Base-by-base conservation (phyloP, 257 asterid species). In the Striga asiatica region DNA sequence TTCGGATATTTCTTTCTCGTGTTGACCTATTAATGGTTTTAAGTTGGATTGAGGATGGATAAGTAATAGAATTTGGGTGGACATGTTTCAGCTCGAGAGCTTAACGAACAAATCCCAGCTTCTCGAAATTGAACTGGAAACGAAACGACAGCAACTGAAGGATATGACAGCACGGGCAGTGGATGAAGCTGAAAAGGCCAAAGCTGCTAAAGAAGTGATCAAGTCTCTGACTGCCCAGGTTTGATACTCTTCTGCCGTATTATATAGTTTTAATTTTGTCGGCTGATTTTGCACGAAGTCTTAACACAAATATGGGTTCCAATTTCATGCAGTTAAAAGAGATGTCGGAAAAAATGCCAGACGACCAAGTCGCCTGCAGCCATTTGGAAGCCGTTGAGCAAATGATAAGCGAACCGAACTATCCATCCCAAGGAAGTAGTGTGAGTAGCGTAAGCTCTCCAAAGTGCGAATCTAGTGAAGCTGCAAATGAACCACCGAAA, bases 191-290 rank as follows among this genome's bases (percentile, higher is more conserved):
- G 80, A 74, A 46, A 81, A 81, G 69, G 70, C 71, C 71, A 75
- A 74, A 76, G 88, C 92, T 11, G 95, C 95, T 1, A 82, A 81
- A 66, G 89, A 80, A 77, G 85, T 83, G 46, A 86, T 86, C 55
- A 78, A 76, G 68, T 75, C 78, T 12, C 69, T 89, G n/a, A 75
- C 80, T 68, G 75, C 84, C 19, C 94, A 80, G 96, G 98, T 86
- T 49, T 2, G 50, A 8, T n/a, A n/a, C 19, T 38, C 14, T n/a
- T n/a, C 5, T 38, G 43, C 43, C 3, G 3, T 11, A 35, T 35
- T 11, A 2, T 1, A 35, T 9, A 35, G n/a, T n/a, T 35, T 35
- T 12, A 35, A 35, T 37, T 12, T 10, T 37, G n/a, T n/a, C n/a
- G n/a, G n/a, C 5, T 12, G 35, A 29, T 29, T 29, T 29, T 29